These are phyloP conservation scores for Metarhizium sp. DNA, from an alignment of 2,329 filamentous ascomycete genomes.

Conservation along the genomic window DNA sequence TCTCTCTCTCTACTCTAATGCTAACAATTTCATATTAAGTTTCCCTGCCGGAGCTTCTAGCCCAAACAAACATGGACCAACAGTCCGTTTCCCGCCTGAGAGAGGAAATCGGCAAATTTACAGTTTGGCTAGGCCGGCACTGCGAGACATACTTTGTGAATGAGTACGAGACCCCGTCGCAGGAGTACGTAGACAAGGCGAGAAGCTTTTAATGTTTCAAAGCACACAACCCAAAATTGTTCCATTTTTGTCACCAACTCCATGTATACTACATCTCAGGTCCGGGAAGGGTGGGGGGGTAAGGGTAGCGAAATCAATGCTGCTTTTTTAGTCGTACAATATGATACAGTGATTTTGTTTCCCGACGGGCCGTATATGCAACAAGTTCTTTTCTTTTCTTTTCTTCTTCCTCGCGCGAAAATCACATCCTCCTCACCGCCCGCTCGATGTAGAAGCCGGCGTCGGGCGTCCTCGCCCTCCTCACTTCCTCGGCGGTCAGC, in stretches of 20 bases:
- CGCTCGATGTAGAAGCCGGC: constrained; percentile 73
- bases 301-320: background rate
- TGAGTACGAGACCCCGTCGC: constrained; percentile 63
- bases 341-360: background rate
- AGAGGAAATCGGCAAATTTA: constrained; percentile 82
- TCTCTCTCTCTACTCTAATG: background rate
- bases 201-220: constrained; percentile 27
- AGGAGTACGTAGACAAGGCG: constrained; percentile 64
- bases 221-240: background rate
- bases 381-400: too few relatives aligned
- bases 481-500: constrained; percentile 59
- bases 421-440: constrained; percentile 19
- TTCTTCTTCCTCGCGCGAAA: too few relatives aligned
- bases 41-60: constrained; percentile 82
- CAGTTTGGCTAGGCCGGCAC: constrained; percentile 73
- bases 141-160: constrained; percentile 67
- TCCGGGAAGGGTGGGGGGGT: background rate
- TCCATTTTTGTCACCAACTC: background rate
- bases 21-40: constrained; percentile 39
- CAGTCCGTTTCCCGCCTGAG: constrained; percentile 82
- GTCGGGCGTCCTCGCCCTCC: constrained; percentile 63
- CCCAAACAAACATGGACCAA: constrained; percentile 95
- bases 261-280: background rate
- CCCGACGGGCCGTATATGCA: too few relatives aligned
- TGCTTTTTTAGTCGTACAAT: background rate